These are phyloP conservation scores for Postia placenta DNA, from an alignment of 768 basidiomycete species.

Conservation along the genomic window DNA sequence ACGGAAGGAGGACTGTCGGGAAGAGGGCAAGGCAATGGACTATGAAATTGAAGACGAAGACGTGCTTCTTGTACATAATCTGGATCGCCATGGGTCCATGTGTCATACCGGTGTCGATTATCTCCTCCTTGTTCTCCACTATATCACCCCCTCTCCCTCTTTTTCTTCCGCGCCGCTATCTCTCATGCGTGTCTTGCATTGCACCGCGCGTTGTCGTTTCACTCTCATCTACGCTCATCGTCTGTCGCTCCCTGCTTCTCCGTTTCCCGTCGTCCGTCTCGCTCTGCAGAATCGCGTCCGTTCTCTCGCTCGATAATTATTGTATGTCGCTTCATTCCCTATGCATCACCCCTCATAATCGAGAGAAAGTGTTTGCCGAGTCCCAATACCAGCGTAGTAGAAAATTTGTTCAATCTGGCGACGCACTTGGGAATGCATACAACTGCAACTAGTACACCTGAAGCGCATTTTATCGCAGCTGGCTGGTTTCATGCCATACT, in stretches of 20 bases:
- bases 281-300: too few relatives aligned
- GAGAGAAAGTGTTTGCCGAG: too few relatives aligned
- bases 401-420: too few relatives aligned
- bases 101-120: not conserved
- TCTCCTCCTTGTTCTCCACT: not conserved
- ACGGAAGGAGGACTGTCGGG: not conserved
- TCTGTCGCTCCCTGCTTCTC: not conserved
- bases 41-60: not conserved
- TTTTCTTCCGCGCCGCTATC: not conserved
- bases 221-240: not conserved
- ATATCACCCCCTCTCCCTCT: not conserved
- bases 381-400: too few relatives aligned
- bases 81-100: not conserved
- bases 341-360: too few relatives aligned
- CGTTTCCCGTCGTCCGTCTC: not conserved
- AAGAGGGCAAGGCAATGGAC: not conserved
- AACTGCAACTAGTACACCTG: too few relatives aligned
- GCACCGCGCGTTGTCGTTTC: not conserved
- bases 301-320: too few relatives aligned
- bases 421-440: too few relatives aligned
- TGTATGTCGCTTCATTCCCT: not conserved
- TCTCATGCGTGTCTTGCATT: not conserved
- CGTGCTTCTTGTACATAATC: not conserved
- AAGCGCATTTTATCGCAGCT: too few relatives aligned
- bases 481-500: too few relatives aligned